Conservation (phyloP, 2,329 filamentous ascomycete species). For the Alternaria sp. region DNA sequence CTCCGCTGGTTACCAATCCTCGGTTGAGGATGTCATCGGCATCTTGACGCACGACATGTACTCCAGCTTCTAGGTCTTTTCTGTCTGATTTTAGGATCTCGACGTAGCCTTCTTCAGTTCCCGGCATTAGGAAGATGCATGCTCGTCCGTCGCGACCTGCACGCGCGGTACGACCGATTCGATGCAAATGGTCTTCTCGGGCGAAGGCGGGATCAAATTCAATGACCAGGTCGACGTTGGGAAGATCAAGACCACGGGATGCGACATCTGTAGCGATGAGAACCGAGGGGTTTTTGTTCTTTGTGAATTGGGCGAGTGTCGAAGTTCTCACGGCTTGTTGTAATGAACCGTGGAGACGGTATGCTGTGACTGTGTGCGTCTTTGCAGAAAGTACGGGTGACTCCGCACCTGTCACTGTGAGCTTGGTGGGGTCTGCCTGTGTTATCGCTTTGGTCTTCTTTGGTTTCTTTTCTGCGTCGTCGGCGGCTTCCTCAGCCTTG, state of each 20-base stretch:
- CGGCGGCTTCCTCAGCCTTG: slow-evolving; percentile 21
- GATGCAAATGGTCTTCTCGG: slow-evolving; percentile 90
- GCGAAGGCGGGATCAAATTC: slow-evolving; percentile 97
- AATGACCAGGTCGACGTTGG: slow-evolving; percentile 91
- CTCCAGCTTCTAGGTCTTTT: slow-evolving; percentile 65
- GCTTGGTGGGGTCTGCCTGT: slow-evolving; percentile 50
- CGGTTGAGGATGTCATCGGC: slow-evolving; percentile 72
- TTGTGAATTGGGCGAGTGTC: slow-evolving; percentile 81
- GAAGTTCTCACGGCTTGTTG: slow-evolving; percentile 85
- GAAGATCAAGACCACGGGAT: slow-evolving; percentile 92
- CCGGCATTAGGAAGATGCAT: slow-evolving; percentile 87
- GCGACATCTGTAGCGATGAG: slow-evolving; percentile 95
- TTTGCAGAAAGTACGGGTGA: slow-evolving; percentile 76
- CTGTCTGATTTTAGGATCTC: slow-evolving; percentile 76
- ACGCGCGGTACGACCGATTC: slow-evolving; percentile 92
- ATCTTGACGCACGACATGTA: slow-evolving; percentile 62
- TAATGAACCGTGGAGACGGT: slow-evolving; percentile 90
- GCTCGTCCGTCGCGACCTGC: slow-evolving; percentile 88
- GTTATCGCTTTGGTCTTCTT: slow-evolving; percentile 50
- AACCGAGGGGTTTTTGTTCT: slow-evolving; percentile 75
- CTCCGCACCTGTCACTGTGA: slow-evolving; percentile 65
- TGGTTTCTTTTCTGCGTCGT: slow-evolving; percentile 21
- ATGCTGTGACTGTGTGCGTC: slow-evolving; percentile 78
- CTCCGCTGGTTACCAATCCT: slow-evolving; percentile 59
- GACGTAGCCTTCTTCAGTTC: slow-evolving; percentile 90